A percentile compares a stretch with the other conserved stretches of the same genome.
Evolutionary conservation across 768 basidiomycete species (phyloP).

Genomic region (Mycena capillaripes): DNA sequence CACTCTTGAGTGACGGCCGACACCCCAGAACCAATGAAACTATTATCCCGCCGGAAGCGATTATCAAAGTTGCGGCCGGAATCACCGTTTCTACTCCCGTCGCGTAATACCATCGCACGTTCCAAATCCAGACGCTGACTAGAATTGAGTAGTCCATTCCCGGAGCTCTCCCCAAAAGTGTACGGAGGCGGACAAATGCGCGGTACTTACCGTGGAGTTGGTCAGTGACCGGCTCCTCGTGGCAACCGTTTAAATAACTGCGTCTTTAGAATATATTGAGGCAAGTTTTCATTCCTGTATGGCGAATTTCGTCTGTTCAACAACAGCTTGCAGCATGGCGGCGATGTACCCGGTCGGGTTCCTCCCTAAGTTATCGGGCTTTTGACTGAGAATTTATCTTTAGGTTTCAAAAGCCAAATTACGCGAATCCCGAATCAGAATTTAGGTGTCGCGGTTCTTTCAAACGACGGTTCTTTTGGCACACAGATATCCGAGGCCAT

Average conservation of each 20-base stretch:
- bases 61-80: slow-evolving; percentile 33
- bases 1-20: slow-evolving; percentile 22
- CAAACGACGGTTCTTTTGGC: slow-evolving; percentile 42
- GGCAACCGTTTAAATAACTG: too few species aligned
- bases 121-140: too few species aligned
- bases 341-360: not conserved
- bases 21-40: slow-evolving; percentile 31
- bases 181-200: slow-evolving; percentile 41
- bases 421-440: slow-evolving; percentile 40
- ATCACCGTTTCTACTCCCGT: slow-evolving; percentile 23
- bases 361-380: not conserved
- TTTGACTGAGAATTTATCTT: too few species aligned
- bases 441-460: slow-evolving; percentile 45
- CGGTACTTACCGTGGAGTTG: slow-evolving; percentile 36
- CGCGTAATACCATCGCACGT: slow-evolving; percentile 33
- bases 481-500: slow-evolving; percentile 34
- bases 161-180: slow-evolving; percentile 40
- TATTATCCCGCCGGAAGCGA: slow-evolving; percentile 35
- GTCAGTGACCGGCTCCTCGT: slow-evolving; percentile 1
- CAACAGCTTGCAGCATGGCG: slow-evolving; percentile 18
- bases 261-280: slow-evolving; percentile 19
- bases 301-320: too few species aligned
- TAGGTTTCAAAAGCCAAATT: slow-evolving; percentile 38
- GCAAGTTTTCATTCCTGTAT: not conserved
- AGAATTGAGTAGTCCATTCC: slow-evolving; percentile 27